Percentiles rank a stretch among this genome's conserved stretches.
These are phyloP conservation scores for Alternaria sp. DNA, from an alignment of 2,329 filamentous ascomycete species.

Conservation along the genomic window DNA sequence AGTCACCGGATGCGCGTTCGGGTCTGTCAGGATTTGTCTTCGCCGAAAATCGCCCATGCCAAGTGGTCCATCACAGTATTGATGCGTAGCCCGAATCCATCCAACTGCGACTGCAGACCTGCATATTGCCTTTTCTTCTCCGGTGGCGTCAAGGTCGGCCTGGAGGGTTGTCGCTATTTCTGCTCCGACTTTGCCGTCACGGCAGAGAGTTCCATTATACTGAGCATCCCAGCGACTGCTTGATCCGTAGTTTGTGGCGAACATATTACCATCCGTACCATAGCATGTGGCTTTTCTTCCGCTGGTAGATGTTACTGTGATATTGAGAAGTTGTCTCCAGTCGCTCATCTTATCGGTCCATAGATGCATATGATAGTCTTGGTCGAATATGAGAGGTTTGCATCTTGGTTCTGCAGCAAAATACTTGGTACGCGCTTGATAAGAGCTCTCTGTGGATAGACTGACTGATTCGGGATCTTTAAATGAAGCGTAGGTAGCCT, in stretches of 20 bases:
- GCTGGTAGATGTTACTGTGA: not conserved
- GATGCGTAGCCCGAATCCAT: not conserved
- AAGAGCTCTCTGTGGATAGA: not conserved
- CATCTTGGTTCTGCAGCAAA: not conserved
- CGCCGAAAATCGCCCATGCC: not conserved
- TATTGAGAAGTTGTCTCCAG: not conserved
- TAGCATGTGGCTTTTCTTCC: not conserved
- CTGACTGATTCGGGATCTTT: not conserved
- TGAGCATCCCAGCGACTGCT: not conserved
- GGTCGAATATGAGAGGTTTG: not conserved
- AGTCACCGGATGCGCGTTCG: not conserved
- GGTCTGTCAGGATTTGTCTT: not conserved
- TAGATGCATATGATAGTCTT: not conserved
- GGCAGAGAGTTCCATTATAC: not conserved
- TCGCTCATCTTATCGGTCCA: not conserved
- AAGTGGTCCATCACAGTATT: not conserved
- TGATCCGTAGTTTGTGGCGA: not conserved
- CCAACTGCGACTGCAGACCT: not conserved
- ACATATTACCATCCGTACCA: not conserved
- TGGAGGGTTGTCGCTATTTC: not conserved
- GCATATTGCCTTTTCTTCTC: not conserved
- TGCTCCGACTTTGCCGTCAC: not conserved
- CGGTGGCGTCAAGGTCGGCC: not conserved
- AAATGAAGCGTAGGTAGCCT: not conserved
- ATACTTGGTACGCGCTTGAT: not conserved